These are phyloP conservation scores for Pythium scleroteichum DNA, from an alignment of 352 stramenopile genomes.

Conservation along the genomic window DNA sequence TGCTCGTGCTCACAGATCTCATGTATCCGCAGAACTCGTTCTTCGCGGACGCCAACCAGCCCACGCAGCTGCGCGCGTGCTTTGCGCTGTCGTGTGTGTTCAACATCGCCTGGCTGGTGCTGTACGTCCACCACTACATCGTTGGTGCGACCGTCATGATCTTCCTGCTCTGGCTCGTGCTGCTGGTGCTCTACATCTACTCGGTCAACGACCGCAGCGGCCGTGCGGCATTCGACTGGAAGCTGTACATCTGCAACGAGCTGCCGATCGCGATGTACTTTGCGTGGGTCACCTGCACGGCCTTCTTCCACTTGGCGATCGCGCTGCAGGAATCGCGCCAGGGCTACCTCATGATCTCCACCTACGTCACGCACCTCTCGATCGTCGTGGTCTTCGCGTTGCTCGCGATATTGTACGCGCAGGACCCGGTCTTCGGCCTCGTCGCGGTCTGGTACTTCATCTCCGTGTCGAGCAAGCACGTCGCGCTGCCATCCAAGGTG, in stretches of 20 bases:
- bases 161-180: slow-evolving; percentile 65
- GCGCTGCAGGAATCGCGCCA: slow-evolving; percentile 59
- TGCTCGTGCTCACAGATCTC: slow-evolving; percentile 69
- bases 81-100: slow-evolving; percentile 68
- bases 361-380: slow-evolving; percentile 64
- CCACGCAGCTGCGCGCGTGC: slow-evolving; percentile 56
- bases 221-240: slow-evolving; percentile 57
- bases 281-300: slow-evolving; percentile 69
- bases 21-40: slow-evolving; percentile 64
- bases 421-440: slow-evolving; percentile 61
- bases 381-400: slow-evolving; percentile 64
- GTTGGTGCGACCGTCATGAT: slow-evolving; percentile 61
- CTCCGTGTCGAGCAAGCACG: slow-evolving; percentile 57
- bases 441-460: slow-evolving; percentile 75
- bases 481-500: slow-evolving; percentile 41
- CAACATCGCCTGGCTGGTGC: slow-evolving; percentile 67
- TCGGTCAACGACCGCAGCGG: slow-evolving; percentile 71
- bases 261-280: slow-evolving; percentile 79
- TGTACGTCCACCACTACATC: slow-evolving; percentile 57
- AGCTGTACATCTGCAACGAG: slow-evolving; percentile 73
- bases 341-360: slow-evolving; percentile 50
- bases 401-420: slow-evolving; percentile 55
- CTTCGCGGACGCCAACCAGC: slow-evolving; percentile 70
- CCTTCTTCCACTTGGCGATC: slow-evolving; percentile 70
- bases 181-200: slow-evolving; percentile 80